These are phyloP conservation scores for Fomitopsis pinicola DNA, from an alignment of 1,284 basidiomycete species.

Conservation along the genomic window DNA sequence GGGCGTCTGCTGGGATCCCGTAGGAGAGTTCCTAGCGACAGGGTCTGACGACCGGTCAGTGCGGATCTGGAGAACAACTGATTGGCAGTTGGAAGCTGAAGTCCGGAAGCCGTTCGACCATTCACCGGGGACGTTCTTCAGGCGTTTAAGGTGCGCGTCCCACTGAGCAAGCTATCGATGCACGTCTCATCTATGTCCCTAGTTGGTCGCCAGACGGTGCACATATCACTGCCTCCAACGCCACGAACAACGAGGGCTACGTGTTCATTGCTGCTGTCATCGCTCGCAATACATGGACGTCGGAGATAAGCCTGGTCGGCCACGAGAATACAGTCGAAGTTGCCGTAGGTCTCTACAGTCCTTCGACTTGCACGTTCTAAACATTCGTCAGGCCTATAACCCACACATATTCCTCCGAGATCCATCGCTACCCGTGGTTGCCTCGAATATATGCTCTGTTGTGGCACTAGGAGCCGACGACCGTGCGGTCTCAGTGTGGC, in stretches of 20 bases:
- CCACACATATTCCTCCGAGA: conserved; percentile 88
- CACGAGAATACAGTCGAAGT: conserved; percentile 99
- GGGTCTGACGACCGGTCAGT: conserved; percentile 95
- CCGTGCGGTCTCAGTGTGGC: conserved; percentile 87
- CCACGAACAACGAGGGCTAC: conserved; percentile 92
- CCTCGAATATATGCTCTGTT: conserved; percentile 79
- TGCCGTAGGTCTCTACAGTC: conserved; percentile 51
- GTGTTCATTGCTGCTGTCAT: conserved; percentile 98
- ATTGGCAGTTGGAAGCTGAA: conserved; percentile 85
- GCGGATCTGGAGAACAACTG: conserved; percentile 93
- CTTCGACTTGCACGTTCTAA: conserved; percentile 8
- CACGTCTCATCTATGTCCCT: background rate
- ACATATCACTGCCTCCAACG: conserved; percentile 94
- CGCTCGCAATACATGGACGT: conserved; percentile 81
- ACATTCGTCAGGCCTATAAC: conserved; percentile 71
- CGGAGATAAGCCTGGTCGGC: conserved; percentile 90
- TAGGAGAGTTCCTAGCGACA: conserved; percentile 95
- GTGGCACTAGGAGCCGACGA: conserved; percentile 92
- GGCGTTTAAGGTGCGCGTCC: conserved; percentile 69
- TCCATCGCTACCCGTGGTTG: conserved; percentile 54
- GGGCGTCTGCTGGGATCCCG: conserved; percentile 97
- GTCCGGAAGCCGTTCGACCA: conserved; percentile 89
- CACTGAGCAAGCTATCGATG: background rate
- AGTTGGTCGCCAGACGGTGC: conserved; percentile 99
- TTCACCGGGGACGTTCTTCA: conserved; percentile 95